Evolutionary conservation across 2,329 filamentous ascomycete genomes (phyloP), one percentile per base, ranked within the genome.

Genomic region (Neonectria neomacrospora): DNA sequence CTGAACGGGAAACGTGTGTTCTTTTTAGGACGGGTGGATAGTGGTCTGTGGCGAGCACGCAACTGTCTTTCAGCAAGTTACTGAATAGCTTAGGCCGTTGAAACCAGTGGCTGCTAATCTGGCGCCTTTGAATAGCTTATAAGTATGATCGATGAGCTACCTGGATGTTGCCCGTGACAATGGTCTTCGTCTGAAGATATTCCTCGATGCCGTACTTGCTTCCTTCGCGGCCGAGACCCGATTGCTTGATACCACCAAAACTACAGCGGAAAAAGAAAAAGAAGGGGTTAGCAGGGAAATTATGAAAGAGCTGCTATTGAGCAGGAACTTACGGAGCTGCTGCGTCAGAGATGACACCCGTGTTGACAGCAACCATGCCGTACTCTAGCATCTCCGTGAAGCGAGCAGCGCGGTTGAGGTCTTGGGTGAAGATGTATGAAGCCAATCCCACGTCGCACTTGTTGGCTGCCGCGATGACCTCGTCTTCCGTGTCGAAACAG

Each of bases 401-500:
- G 10, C 82, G 75, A 47, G 55, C 72, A 74, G n/a, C 78, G 69
- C 82, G 71, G 53, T 76, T 73, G 4, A 81, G 59, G 70, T 83
- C 77, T 64, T 74, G 73, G 11, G 79, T 90, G 78, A 89, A 93
- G 80, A 94, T 91, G 79, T 94, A 94, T 0, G 88, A 89, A 1
- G 91, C 91, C 16, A 94, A 83, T 3, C 91, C 91, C 22, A 93
- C 90, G 58, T 92, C 88, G 0, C 89, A 81, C 18, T 80, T 79
- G 74, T 94, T 94, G 1, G 91, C 91, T 52, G 89, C 79, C 54
- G 85, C 82, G 28, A 92, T 83, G 18, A 92, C 91, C 65, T 93
- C 90, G 51, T 89, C 87, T 74, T 93, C 91, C 0, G 85, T 89
- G 18, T 90, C 83, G 74, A 93, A 93, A 45, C 85, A 83, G 80